phyloP scores from a whole-genome alignment of 2,329 filamentous ascomycete species.

The Parastagonospora avenae region DNA sequence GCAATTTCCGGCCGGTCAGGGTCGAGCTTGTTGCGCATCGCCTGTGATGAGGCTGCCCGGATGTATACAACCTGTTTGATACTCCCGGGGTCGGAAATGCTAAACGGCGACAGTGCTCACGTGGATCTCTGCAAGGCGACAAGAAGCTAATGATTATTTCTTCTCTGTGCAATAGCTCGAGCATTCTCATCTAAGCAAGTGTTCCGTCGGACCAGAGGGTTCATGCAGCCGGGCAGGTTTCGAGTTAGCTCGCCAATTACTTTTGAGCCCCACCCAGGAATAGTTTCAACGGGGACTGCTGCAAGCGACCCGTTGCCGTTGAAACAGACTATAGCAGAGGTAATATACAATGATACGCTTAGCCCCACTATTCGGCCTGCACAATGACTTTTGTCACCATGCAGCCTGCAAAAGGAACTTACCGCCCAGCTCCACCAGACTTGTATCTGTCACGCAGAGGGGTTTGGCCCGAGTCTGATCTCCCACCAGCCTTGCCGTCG shows the following conservation, averaged over 20 bases:
- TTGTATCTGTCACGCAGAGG: conserved; percentile 2
- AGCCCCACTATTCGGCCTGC: conserved; percentile 10
- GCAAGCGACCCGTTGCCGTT: conserved; percentile 20
- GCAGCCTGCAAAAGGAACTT: conserved; percentile 1
- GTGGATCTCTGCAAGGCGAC: background rate
- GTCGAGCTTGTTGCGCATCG: too few species aligned
- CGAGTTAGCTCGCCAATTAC: conserved; percentile 9
- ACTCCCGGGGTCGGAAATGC: too few species aligned
- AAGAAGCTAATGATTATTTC: background rate
- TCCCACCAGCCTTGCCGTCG: conserved; percentile 1
- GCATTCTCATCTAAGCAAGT: background rate
- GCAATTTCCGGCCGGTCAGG: too few species aligned
- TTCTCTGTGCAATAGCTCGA: background rate
- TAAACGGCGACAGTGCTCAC: too few species aligned
- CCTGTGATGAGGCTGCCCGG: too few species aligned
- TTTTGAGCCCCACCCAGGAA: conserved; percentile 13
- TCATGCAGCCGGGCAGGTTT: conserved; percentile 6
- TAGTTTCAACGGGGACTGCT: conserved; percentile 13
- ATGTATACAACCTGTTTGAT: too few species aligned
- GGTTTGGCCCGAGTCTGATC: background rate
- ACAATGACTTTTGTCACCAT: conserved; percentile 5
- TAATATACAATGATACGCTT: conserved; percentile 10
- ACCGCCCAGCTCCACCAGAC: conserved; percentile 1
- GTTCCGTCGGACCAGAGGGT: background rate
- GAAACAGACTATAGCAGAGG: conserved; percentile 27